These are phyloP conservation scores for Claviceps digitariae DNA, from an alignment of 2,329 filamentous ascomycete genomes.

Conservation along the genomic window DNA sequence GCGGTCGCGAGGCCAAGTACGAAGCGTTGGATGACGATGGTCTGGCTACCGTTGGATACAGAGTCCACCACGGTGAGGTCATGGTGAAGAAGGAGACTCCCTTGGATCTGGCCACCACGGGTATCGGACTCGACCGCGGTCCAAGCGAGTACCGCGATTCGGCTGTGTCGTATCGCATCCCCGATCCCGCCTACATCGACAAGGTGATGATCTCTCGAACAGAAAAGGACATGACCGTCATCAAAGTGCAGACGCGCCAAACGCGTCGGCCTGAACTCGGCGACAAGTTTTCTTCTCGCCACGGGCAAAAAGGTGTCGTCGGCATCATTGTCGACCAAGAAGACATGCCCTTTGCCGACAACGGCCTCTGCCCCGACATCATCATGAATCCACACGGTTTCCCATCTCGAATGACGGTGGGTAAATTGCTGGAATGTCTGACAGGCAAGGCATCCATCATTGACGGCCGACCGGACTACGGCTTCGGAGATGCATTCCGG, in stretches of 20 bases:
- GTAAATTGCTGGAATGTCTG: slow-evolving; percentile 90
- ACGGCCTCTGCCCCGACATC: slow-evolving; percentile 86
- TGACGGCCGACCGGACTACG: slow-evolving; percentile 75
- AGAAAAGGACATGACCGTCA: slow-evolving; percentile 70
- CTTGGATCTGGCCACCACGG: slow-evolving; percentile 59
- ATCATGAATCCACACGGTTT: slow-evolving; percentile 99
- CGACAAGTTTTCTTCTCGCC: slow-evolving; percentile 96
- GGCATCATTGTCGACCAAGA: slow-evolving; percentile 94
- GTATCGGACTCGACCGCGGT: slow-evolving; percentile 53
- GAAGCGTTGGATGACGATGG: slow-evolving; percentile 72
- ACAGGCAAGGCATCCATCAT: slow-evolving; percentile 89
- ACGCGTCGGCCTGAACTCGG: slow-evolving; percentile 89
- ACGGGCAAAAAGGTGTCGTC: slow-evolving; percentile 96
- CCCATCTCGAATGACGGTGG: slow-evolving; percentile 97
- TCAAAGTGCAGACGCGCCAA: slow-evolving; percentile 95
- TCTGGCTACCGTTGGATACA: slow-evolving; percentile 72
- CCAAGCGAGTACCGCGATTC: slow-evolving; percentile 53
- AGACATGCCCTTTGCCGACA: slow-evolving; percentile 91
- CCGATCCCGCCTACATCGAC: slow-evolving; percentile 82
- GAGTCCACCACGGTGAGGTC: slow-evolving; percentile 64
- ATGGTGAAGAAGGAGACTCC: slow-evolving; percentile 87
- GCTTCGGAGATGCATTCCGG: slow-evolving; percentile 68
- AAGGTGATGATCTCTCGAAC: slow-evolving; percentile 91
- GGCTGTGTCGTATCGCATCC: slow-evolving; percentile 65
- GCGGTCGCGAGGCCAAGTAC: slow-evolving; percentile 57